phyloP scores from a whole-genome alignment of 116 monocot species.

The Trichopus zeylanicus region DNA sequence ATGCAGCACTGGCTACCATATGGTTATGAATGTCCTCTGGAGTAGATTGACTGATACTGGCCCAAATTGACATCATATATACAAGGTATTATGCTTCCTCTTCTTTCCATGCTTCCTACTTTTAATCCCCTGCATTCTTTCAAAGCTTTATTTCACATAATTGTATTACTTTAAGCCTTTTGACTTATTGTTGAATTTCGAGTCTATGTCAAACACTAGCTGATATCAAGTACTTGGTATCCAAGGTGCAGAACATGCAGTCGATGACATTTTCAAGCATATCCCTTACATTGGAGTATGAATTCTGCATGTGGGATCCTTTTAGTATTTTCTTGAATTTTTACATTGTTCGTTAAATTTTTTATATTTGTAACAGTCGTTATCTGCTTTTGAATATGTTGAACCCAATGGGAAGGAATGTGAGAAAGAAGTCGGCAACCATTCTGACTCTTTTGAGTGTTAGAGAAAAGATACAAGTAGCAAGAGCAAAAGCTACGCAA shows the following conservation, averaged over 20 bases:
- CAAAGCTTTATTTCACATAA: background rate
- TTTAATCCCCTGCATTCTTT: background rate
- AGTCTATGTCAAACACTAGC: conserved; percentile 54
- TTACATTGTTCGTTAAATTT: background rate
- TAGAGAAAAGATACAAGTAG: conserved; percentile 68
- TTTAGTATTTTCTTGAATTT: background rate
- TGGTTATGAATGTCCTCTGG: conserved; percentile 47
- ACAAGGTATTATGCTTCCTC: conserved; percentile 47
- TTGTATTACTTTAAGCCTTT: background rate
- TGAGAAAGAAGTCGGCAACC: conserved; percentile 91
- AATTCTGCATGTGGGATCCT: conserved; percentile 6
- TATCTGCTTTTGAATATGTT: conserved; percentile 78
- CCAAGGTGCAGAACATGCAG: conserved; percentile 83
- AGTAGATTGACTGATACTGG: conserved; percentile 31
- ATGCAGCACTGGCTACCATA: conserved; percentile 31
- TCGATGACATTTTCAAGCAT: conserved; percentile 86
- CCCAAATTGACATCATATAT: conserved; percentile 78
- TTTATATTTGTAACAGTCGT: conserved; percentile 36
- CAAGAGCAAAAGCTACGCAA: conserved; percentile 81
- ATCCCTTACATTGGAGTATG: conserved; percentile 71
- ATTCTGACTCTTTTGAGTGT: conserved; percentile 59
- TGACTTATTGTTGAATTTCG: background rate
- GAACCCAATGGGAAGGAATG: conserved; percentile 97
- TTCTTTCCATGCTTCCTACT: background rate
- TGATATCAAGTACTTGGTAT: conserved; percentile 87